Evolutionary conservation across 164 flowering plant species (phyloP).

Genomic region (Euptelea pleiosperma): DNA sequence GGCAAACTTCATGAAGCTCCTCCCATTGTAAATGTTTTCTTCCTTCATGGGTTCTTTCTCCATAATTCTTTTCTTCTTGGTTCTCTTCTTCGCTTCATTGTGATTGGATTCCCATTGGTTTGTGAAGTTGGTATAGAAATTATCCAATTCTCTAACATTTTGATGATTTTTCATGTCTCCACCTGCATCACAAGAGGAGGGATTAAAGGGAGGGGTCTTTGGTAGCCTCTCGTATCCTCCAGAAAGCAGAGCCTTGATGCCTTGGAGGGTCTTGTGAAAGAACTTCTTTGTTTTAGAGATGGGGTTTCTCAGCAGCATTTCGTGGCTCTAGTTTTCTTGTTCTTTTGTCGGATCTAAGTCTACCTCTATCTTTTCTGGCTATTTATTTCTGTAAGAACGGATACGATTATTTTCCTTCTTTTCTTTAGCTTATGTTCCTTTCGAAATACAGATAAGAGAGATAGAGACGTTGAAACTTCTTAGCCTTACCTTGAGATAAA

Average conservation of each 20-base stretch:
- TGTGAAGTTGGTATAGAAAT: slow-evolving; percentile 23
- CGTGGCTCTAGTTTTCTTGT: not conserved
- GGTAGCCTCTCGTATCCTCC: slow-evolving; percentile 44
- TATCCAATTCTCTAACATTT: slow-evolving; percentile 23
- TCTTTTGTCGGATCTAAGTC: no score
- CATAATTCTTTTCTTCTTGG: slow-evolving; percentile 3
- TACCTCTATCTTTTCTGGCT: no score
- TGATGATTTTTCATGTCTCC: slow-evolving; percentile 12
- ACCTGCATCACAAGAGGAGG: slow-evolving; percentile 27
- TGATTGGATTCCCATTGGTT: slow-evolving; percentile 24
- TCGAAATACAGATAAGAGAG: slow-evolving; percentile 7
- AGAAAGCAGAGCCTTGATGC: slow-evolving; percentile 43
- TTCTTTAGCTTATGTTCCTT: not conserved
- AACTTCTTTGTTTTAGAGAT: slow-evolving; percentile 48
- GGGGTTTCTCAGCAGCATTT: slow-evolving; percentile 49
- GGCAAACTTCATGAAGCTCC: slow-evolving; percentile 18
- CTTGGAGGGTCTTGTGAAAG: slow-evolving; percentile 39
- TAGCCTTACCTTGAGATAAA: slow-evolving; percentile 4
- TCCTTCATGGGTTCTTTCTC: not conserved
- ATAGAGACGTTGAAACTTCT: slow-evolving; percentile 14
- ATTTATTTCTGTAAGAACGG: not conserved
- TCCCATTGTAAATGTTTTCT: slow-evolving; percentile 18
- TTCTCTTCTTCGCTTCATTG: slow-evolving; percentile 14
- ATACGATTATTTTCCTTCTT: not conserved
- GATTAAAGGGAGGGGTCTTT: slow-evolving; percentile 29